Base-by-base conservation (phyloP, 1,284 basidiomycete species). In the Puccinia coronata region DNA sequence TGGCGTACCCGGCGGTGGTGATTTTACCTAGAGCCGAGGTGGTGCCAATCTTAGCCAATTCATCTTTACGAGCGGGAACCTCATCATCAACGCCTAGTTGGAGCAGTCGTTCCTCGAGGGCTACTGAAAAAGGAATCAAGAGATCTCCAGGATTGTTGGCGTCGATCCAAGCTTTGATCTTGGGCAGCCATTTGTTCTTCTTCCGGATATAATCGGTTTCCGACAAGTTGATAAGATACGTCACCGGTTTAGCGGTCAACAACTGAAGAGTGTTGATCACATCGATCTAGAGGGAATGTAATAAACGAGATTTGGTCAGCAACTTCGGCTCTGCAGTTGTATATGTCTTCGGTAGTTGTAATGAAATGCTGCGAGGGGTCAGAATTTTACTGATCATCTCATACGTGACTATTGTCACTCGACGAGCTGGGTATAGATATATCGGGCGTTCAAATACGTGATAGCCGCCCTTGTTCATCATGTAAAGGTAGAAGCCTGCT, bases 121-220 rank as follows among this genome's bases (percentile, higher is more conserved):
- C 90, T 74, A 99, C 97, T 31, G 95, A 97, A 89, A 99, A 98
- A 16, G 97, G 97, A 84, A 99, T 98, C 83, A 99, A 90, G 34
- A 91, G 90, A 86, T 99, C 97, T 82, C 97, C 97, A 0, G 96
- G 92, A 88, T 98, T 99, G 89, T 98, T 91, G 85, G 92, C 90
- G 88, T 99, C 96, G 85, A 99, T 98, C 96, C 97, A 99, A 36
- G 89, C 93, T 87, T 98, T 98, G 90, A 99, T 99, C 88, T 98
- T 98, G 34, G 96, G 90, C 39, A 99, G 88, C 95, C 96, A 99
- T 89, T 98, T 99, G 90, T 98, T 99, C 92, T 98, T 99, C 88
- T 97, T 98, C 82, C 97, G 91, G 82, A 94, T 88, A 86, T 94
- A 99, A 87, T 99, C 97, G 84, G 91, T 91, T 87, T 99, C 96